phyloP scores from a whole-genome alignment of 202 grass and related monocot genomes.

The Setaria italica region DNA sequence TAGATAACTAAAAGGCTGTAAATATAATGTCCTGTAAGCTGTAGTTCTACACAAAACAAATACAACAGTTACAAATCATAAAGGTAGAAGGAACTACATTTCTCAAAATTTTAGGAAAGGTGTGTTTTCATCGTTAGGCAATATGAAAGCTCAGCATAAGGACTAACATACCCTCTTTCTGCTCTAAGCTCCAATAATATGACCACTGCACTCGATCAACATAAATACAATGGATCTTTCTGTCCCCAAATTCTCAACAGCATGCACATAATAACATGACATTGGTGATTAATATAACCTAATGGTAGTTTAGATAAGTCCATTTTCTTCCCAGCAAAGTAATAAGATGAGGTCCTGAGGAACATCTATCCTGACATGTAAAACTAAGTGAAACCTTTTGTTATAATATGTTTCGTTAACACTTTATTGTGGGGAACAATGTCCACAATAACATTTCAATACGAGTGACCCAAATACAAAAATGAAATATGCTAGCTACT shows the following conservation, averaged over 20 bases:
- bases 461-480: neutral
- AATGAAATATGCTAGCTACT: neutral
- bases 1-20: conserved; percentile 2
- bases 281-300: conserved; percentile 14
- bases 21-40: neutral
- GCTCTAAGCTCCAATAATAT: neutral
- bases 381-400: neutral
- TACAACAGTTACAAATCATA: conserved; percentile 3
- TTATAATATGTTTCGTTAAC: neutral
- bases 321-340: neutral
- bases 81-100: neutral
- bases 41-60: neutral
- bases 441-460: neutral
- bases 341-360: neutral
- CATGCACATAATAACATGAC: neutral
- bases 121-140: neutral
- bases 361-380: neutral
- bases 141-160: neutral
- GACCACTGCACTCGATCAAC: conserved; percentile 8
- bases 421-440: neutral
- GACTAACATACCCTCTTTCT: neutral
- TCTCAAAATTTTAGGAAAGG: neutral
- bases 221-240: neutral
- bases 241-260: neutral
- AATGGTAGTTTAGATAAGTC: neutral